Conservation (phyloP, 2,329 filamentous ascomycete genomes). For the Aspergillus cejpii region DNA sequence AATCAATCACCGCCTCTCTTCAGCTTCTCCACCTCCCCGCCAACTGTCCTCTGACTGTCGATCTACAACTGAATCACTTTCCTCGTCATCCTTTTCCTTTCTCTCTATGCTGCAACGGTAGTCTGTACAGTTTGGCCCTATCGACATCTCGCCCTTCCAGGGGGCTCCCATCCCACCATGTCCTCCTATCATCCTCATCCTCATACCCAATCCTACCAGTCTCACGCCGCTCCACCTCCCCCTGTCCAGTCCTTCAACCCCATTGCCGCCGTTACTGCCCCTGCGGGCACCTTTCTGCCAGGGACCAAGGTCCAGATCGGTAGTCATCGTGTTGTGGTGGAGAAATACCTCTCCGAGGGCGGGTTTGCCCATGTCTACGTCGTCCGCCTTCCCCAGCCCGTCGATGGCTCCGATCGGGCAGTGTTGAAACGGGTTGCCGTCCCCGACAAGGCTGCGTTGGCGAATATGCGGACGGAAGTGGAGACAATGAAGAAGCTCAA, state of each 20-base stretch:
- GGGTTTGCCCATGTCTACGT: constrained; percentile 98
- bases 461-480: constrained; percentile 95
- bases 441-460: constrained; percentile 87
- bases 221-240: constrained; percentile 26
- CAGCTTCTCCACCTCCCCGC: constrained; percentile 14
- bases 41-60: constrained; percentile 17
- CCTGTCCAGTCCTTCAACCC: constrained; percentile 31
- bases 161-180: constrained; percentile 28
- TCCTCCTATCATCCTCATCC: constrained; percentile 28
- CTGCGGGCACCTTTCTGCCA: constrained; percentile 81
- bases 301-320: constrained; percentile 97
- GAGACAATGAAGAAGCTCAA: constrained; percentile 99
- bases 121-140: constrained; percentile 8
- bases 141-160: constrained; percentile 17
- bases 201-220: constrained; percentile 24
- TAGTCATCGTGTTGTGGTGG: constrained; percentile 83
- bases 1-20: constrained; percentile 10
- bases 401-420: constrained; percentile 71
- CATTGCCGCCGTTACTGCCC: constrained; percentile 33
- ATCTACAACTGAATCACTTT: constrained; percentile 4
- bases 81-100: not conserved
- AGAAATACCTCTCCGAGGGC: constrained; percentile 95
- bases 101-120: constrained; percentile 23
- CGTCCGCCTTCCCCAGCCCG: constrained; percentile 71
- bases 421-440: constrained; percentile 94